These are phyloP conservation scores for Candida berthetii DNA, from an alignment of 805 yeast species.

Conservation along the genomic window DNA sequence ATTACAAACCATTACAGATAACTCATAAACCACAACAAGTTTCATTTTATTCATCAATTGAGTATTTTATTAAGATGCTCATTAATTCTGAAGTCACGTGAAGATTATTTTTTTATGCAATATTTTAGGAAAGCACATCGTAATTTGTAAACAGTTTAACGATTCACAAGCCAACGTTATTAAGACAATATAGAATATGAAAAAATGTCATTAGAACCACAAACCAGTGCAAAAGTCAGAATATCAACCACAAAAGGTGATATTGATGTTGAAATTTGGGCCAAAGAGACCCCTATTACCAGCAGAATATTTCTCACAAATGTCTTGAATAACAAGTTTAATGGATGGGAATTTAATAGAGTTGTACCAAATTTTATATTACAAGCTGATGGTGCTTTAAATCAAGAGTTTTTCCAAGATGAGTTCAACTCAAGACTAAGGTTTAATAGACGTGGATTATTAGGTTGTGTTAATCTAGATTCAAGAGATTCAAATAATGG, in stretches of 20 bases:
- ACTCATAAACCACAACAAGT: too few species aligned
- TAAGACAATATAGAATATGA: too few species aligned
- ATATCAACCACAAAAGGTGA: slow-evolving; percentile 53
- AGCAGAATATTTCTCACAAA: slow-evolving; percentile 41
- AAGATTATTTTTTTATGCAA: too few species aligned
- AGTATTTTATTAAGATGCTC: too few species aligned
- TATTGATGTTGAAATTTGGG: slow-evolving; percentile 59
- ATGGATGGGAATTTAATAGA: slow-evolving; percentile 34
- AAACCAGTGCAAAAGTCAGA: slow-evolving; percentile 52
- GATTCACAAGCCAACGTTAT: too few species aligned
- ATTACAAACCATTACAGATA: too few species aligned
- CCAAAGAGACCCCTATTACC: slow-evolving; percentile 55
- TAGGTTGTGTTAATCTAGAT: slow-evolving; percentile 42
- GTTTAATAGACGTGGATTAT: slow-evolving; percentile 44
- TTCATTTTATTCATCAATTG: too few species aligned
- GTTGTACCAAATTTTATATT: slow-evolving; percentile 29
- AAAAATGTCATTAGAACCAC: slow-evolving; percentile 34
- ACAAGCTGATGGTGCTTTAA: slow-evolving; percentile 27
- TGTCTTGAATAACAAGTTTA: slow-evolving; percentile 37
- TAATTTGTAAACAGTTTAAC: too few species aligned
- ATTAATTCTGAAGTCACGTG: too few species aligned
- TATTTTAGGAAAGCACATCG: too few species aligned
- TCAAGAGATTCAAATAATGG: slow-evolving; percentile 25
- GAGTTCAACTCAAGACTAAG: slow-evolving; percentile 49
- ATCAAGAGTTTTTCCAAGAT: slow-evolving; percentile 19